Evolutionary conservation across 306 rosid genomes (phyloP).

Genomic region (Astragalus membranaceus): DNA sequence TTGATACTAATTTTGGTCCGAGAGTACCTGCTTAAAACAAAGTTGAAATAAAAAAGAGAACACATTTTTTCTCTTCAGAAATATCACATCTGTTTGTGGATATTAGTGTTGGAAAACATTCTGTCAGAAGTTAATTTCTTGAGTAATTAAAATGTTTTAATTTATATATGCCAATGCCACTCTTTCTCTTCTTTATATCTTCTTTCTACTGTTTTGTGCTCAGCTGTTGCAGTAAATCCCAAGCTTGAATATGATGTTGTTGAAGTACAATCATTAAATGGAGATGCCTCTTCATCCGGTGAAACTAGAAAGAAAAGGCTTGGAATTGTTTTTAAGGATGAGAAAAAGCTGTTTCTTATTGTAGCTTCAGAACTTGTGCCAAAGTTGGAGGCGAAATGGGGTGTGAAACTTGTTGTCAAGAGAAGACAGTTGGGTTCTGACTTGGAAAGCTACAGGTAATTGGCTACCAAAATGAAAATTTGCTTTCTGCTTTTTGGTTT

Average conservation of each 20-base stretch:
- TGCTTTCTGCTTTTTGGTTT: neutral
- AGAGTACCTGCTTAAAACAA: neutral
- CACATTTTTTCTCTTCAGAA: constrained; percentile 7
- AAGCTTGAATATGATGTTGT: constrained; percentile 90
- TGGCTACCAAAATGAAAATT: constrained; percentile 12
- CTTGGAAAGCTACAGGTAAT: constrained; percentile 87
- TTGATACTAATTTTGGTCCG: neutral
- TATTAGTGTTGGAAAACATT: neutral
- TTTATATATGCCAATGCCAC: constrained; percentile 1
- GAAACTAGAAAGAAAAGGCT: constrained; percentile 49
- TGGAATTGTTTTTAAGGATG: constrained; percentile 73
- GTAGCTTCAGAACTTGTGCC: constrained; percentile 91
- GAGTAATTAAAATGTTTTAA: neutral
- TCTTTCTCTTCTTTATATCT: constrained; percentile 10
- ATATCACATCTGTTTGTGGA: neutral
- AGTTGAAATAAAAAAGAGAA: neutral
- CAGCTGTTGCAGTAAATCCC: constrained; percentile 95
- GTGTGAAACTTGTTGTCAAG: constrained; percentile 62
- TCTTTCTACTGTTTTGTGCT: constrained; percentile 16
- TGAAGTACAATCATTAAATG: constrained; percentile 52
- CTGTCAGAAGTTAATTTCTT: neutral
- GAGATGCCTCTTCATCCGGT: constrained; percentile 39
- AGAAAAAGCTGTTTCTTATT: constrained; percentile 60
- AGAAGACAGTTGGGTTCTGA: constrained; percentile 65
- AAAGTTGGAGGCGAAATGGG: constrained; percentile 85